phyloP scores from a whole-genome alignment of 805 yeast genomes.

The Candida odintsovae region DNA sequence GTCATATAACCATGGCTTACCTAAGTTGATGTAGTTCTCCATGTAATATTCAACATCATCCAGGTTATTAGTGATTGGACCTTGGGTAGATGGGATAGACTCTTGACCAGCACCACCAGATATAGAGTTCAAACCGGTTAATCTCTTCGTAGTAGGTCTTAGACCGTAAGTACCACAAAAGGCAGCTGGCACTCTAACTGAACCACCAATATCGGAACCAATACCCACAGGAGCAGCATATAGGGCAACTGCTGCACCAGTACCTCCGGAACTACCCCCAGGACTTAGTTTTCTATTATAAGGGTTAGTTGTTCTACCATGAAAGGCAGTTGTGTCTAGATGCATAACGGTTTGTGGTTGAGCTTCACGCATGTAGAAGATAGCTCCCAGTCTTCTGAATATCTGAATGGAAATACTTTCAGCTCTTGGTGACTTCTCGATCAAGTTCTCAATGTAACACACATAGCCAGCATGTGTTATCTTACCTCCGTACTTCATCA shows the following conservation, averaged over 20 bases:
- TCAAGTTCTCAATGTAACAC: slow-evolving; percentile 40
- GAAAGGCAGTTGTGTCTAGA: slow-evolving; percentile 55
- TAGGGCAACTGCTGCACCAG: slow-evolving; percentile 54
- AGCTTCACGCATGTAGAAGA: slow-evolving; percentile 58
- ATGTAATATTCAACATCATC: slow-evolving; percentile 67
- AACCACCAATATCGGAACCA: slow-evolving; percentile 72
- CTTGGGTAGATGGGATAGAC: slow-evolving; percentile 61
- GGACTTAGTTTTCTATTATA: slow-evolving; percentile 50
- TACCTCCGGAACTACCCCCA: slow-evolving; percentile 74
- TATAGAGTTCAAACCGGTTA: slow-evolving; percentile 19
- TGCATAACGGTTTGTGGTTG: slow-evolving; percentile 73
- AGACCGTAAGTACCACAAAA: slow-evolving; percentile 55
- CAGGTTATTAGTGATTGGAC: slow-evolving; percentile 60
- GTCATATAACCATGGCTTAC: slow-evolving; percentile 59
- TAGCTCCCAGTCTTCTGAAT: slow-evolving; percentile 34
- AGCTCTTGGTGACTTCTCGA: slow-evolving; percentile 28
- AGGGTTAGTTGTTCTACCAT: slow-evolving; percentile 58
- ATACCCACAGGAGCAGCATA: slow-evolving; percentile 57
- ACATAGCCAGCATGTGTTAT: slow-evolving; percentile 60
- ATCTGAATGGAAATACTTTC: slow-evolving; percentile 47
- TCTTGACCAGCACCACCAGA: slow-evolving; percentile 35
- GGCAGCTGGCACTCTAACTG: slow-evolving; percentile 64
- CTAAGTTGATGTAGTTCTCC: slow-evolving; percentile 45
- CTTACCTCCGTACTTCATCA: slow-evolving; percentile 49
- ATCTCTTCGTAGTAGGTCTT: slow-evolving; percentile 55